Base-by-base conservation (phyloP, 805 yeast species). In the Candida maltosa region DNA sequence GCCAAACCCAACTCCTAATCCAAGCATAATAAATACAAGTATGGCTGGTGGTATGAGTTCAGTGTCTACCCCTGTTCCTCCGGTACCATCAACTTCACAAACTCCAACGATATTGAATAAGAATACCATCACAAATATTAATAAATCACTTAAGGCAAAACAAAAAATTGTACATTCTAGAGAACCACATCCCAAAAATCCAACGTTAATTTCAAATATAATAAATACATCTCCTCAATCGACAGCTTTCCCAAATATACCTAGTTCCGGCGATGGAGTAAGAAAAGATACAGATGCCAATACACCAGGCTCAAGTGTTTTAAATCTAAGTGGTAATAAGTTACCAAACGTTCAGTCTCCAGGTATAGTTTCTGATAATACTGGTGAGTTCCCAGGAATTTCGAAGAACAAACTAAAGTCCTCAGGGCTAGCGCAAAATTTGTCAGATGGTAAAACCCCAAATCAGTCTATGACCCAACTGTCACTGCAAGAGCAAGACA, bases 141-240 rank as follows among this genome's bases (percentile, higher is more conserved):
- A 68, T 47, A 66, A 67, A 41, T 59, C 71, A 3, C 40, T 68
- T 18, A 65, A 63, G 40, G 71, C 68, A 24, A 66, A 67, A 37
- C 73, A 67, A 39, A 61, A 60, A 38, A 53, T 65, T 33, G 61
- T 65, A 38, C 59, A 44, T 31, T 39, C 58, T 3, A 57, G 61
- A 30, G 69, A 63, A 35, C 60, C 66, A 3, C 63, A 56, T 28
- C 58, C 65, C 10, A 62, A 62, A 35, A 60, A 52, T 37, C 47
- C 67, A 3, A 48, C 63, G 5, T 36, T 59, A 18, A 60, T 64
- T 30, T 56, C 59, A 27, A 69, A 60, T 26, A 62, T 64, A 10
- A 44, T 62, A 19, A 63, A 58, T 35, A 51, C 65, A 6, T 58
- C 68, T 5, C 69, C 70, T 7, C 54, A 46, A 39, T 39, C 54